Conservation (phyloP, 176 grass and related monocot species). For the Saccharum officinarum region DNA sequence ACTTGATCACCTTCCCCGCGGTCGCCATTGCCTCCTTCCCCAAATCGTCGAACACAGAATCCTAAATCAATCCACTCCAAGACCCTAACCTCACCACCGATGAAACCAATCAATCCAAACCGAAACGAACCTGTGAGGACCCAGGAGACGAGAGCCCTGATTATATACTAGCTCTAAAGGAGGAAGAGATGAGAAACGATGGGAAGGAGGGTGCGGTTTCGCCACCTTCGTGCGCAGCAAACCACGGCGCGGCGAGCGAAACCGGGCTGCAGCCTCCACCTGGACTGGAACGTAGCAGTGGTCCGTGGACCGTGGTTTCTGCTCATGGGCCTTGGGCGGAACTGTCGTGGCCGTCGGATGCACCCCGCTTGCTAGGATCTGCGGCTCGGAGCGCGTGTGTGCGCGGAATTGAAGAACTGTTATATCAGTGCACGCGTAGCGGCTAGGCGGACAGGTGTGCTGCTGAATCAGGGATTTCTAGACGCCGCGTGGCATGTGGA, state of each 20-base stretch:
- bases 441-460: neutral
- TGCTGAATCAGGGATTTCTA: neutral
- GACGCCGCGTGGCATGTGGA: neutral
- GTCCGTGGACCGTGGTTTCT: constrained; percentile 28
- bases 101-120: neutral
- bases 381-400: neutral
- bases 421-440: neutral
- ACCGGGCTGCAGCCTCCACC: constrained; percentile 27
- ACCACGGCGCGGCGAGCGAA: constrained; percentile 26
- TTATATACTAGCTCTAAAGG: constrained; percentile 21
- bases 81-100: neutral
- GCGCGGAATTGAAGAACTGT: neutral
- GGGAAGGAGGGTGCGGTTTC: neutral
- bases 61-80: neutral
- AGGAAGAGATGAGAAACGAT: neutral
- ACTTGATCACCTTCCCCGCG: constrained; percentile 75
- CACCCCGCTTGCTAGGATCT: neutral
- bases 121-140: neutral
- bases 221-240: constrained; percentile 34
- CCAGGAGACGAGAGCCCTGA: neutral
- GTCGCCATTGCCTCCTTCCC: constrained; percentile 46
- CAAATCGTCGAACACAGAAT: neutral
- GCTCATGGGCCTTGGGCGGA: neutral
- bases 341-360: neutral
- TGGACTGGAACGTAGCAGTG: neutral